Evolutionary conservation across 202 grass and related monocot species (phyloP), one percentile per base, ranked within the genome.

Genomic region (Bolboschoenoplectus hybrid): DNA sequence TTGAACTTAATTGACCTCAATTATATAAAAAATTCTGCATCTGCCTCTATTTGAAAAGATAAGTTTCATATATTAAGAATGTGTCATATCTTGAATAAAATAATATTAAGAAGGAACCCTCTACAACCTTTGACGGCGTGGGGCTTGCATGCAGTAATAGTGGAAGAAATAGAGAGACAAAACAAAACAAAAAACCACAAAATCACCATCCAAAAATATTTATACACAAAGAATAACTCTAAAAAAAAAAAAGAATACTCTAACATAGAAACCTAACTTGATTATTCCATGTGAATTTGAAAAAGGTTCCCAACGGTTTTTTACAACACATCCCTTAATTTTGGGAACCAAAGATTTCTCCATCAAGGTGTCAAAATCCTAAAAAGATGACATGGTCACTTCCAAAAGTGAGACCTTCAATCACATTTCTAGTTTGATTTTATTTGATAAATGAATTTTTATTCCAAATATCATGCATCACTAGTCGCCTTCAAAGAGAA

Each of bases 401-500:
- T 62, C 52, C 68, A 85, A 85, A 76, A 74, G 56, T 9, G 14
- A 76, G 67, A 11, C 32, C 52, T 34, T 85, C 80, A 83, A 83
- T 79, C 60, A 63, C 71, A 52, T 76, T 76, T 50, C 20, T 67
- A 35, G 46, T 32, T 53, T 2, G 4, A 2, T 32, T 51, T 13
- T 35, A 51, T 75, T 62, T 14, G 13, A 52, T 40, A 57, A 17
- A 83, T 68, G 20, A 67, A 14, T 67, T 69, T 9, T 52, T 68
- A 52, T 55, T 64, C 19, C 63, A 53, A 69, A 47, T 34, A 39
- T 34, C n/a, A 52, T 55, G 52, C 10, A 32, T 81, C 60, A 62
- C 17, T n/a, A 44, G 78, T 57, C 57, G 7, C 78, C 55, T 56
- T 83, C 81, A 8, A 35, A 56, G 19, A 51, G 34, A 39, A 16